Percentiles rank a stretch among this genome's conserved stretches.
Evolutionary conservation across 2,329 filamentous ascomycete genomes (phyloP).

Genomic region (Aspergillus ruber): DNA sequence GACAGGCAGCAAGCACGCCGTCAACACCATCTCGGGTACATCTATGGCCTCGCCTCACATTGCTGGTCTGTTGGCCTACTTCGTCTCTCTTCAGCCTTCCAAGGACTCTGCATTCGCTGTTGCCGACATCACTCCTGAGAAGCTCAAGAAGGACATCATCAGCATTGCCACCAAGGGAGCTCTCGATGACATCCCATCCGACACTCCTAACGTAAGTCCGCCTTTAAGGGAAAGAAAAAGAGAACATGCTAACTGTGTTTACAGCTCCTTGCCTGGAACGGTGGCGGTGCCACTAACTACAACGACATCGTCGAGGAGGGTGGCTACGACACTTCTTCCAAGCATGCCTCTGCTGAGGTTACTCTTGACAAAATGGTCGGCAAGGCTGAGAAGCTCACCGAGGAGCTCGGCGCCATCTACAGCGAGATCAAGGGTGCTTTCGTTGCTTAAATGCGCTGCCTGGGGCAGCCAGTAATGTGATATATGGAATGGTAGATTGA

Average conservation of each 20-base stretch:
- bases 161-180: constrained; percentile 70
- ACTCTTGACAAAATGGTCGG: constrained; percentile 39
- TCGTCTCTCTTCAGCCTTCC: constrained; percentile 89
- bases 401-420: constrained; percentile 44
- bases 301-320: constrained; percentile 69
- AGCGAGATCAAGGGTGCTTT: constrained; percentile 38
- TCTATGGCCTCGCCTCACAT: constrained; percentile 99
- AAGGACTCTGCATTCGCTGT: constrained; percentile 87
- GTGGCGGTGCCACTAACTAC: constrained; percentile 91
- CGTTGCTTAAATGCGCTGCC: constrained; percentile 38
- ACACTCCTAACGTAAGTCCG: constrained; percentile 70
- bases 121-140: constrained; percentile 80
- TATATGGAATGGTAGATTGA: constrained; percentile 16
- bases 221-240: not conserved
- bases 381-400: constrained; percentile 41
- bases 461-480: constrained; percentile 4
- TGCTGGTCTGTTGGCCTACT: constrained; percentile 92
- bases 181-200: constrained; percentile 72
- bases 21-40: constrained; percentile 98
- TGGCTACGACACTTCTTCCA: constrained; percentile 53
- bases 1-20: constrained; percentile 92
- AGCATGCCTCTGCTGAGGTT: constrained; percentile 24
- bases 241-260: constrained; percentile 17
- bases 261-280: constrained; percentile 91
- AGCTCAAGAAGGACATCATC: constrained; percentile 87